These are phyloP conservation scores for Monoraphidium neglectum DNA, from an alignment of 139 green algal genomes.

Conservation along the genomic window DNA sequence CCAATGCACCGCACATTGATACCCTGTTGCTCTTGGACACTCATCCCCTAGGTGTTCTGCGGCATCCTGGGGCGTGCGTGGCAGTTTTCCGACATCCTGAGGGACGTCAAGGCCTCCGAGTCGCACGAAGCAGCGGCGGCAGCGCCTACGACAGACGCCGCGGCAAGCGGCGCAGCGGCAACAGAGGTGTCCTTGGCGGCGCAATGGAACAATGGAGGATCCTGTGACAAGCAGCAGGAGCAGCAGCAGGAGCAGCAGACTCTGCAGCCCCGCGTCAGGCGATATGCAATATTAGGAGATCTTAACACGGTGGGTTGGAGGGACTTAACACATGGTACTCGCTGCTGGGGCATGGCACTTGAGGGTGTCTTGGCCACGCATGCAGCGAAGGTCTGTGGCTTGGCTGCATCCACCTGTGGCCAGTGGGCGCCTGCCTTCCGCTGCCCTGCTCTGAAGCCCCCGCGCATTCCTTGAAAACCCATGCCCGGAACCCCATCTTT, in stretches of 20 bases:
- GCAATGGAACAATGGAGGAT: too few species aligned
- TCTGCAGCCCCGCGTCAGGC: neutral
- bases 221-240: too few species aligned
- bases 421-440: too few species aligned
- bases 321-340: too few species aligned
- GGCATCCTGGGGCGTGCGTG: conserved; percentile 75
- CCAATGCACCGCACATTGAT: neutral
- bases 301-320: conserved; percentile 84
- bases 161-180: neutral
- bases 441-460: too few species aligned
- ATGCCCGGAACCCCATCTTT: too few species aligned
- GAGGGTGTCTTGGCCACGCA: too few species aligned
- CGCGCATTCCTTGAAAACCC: too few species aligned
- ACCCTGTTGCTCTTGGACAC: neutral
- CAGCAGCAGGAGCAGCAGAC: conserved; percentile 13
- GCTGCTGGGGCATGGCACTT: too few species aligned
- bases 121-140: neutral
- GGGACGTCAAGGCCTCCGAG: conserved; percentile 49
- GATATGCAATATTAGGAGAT: conserved; percentile 74
- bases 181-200: too few species aligned
- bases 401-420: too few species aligned
- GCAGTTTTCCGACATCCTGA: conserved; percentile 82
- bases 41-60: conserved; percentile 82
- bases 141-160: neutral
- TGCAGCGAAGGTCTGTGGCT: too few species aligned